phyloP scores from a whole-genome alignment of 2,329 filamentous ascomycete species.

The Claviceps maximensis region DNA sequence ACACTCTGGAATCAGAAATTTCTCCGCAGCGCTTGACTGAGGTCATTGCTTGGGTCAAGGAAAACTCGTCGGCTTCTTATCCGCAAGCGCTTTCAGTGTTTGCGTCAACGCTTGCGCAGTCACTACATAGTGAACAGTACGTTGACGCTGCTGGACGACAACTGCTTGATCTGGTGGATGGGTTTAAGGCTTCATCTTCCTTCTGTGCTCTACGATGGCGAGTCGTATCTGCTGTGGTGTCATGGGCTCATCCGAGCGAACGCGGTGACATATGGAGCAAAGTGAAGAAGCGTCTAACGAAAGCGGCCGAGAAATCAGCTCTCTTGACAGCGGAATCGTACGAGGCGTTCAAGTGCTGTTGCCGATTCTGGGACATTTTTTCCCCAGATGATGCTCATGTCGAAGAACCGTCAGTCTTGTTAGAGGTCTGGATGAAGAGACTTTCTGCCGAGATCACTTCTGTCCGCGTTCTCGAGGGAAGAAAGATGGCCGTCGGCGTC shows the following conservation, averaged over 20 bases:
- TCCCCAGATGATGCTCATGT: conserved; percentile 21
- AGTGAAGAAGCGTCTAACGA: conserved; percentile 20
- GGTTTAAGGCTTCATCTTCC: conserved; percentile 16
- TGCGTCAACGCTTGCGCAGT: conserved; percentile 28
- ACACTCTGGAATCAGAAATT: conserved; percentile 28
- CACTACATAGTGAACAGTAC: conserved; percentile 28
- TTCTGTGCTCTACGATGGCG: conserved; percentile 27
- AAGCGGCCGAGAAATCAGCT: conserved; percentile 19
- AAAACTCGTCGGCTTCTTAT: conserved; percentile 19
- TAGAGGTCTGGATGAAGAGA: conserved; percentile 21
- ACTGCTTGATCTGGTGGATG: conserved; percentile 23
- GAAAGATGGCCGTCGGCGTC: conserved; percentile 9
- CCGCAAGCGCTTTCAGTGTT: conserved; percentile 27
- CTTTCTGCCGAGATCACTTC: conserved; percentile 19
- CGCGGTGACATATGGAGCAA: conserved; percentile 20
- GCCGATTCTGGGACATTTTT: conserved; percentile 24
- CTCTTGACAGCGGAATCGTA: conserved; percentile 23
- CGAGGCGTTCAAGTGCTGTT: conserved; percentile 28
- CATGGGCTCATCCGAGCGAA: conserved; percentile 20
- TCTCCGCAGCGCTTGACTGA: conserved; percentile 30
- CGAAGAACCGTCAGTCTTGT: conserved; percentile 17
- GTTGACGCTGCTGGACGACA: conserved; percentile 27
- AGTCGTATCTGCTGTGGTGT: conserved; percentile 22
- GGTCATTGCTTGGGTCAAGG: conserved; percentile 29
- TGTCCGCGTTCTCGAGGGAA: conserved; percentile 11